These are phyloP conservation scores for Eucalyptus paniculata DNA, from an alignment of 345 rosid species.

Conservation along the genomic window DNA sequence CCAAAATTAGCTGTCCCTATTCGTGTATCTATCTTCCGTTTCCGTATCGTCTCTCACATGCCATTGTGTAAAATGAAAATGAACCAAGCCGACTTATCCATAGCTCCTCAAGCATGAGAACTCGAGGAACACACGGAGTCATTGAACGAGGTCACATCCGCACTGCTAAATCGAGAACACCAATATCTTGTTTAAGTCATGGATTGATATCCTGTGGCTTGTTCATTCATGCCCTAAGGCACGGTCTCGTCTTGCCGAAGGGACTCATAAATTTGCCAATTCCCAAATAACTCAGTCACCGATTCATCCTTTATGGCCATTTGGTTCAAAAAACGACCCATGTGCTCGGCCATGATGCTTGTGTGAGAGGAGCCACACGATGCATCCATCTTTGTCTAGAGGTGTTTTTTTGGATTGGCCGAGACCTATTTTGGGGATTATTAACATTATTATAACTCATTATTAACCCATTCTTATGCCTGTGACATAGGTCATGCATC, in stretches of 20 bases:
- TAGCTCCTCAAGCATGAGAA: too few relatives aligned
- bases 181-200: fast-evolving
- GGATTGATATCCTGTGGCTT: fast-evolving
- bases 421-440: fast-evolving
- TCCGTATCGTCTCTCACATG: fast-evolving
- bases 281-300: fast-evolving
- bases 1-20: not conserved
- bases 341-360: fast-evolving
- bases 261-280: fast-evolving
- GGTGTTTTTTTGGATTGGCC: fast-evolving
- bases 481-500: too few relatives aligned
- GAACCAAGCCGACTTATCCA: fast-evolving
- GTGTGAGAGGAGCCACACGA: fast-evolving
- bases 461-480: fast-evolving
- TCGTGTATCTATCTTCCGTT: not conserved
- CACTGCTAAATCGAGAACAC: fast-evolving
- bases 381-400: too few relatives aligned
- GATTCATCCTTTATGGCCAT: too few relatives aligned
- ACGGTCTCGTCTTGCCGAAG: fast-evolving
- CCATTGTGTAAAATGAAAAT: fast-evolving
- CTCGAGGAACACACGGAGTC: too few relatives aligned
- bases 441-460: too few relatives aligned
- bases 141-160: fast-evolving
- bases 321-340: fast-evolving
- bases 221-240: too few relatives aligned